Percentiles rank a stretch among this genome's conserved stretches.
Evolutionary conservation across 2,329 filamentous ascomycete genomes (phyloP).

Genomic region (Fusarium mexicanum): DNA sequence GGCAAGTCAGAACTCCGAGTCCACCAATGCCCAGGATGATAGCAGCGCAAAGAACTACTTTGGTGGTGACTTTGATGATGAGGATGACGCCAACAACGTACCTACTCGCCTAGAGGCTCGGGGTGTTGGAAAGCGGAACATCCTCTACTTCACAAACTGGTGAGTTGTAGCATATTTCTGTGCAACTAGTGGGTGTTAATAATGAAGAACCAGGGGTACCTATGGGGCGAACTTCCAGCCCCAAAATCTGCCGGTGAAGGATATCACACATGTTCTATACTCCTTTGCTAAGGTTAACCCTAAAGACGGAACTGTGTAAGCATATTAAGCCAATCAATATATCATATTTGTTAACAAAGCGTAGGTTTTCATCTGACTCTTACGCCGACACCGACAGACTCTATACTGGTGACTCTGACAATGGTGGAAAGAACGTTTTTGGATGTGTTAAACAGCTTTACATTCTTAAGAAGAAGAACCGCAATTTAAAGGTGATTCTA

Average conservation of each 20-base stretch:
- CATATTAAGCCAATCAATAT: neutral
- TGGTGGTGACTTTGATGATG: conserved; percentile 13
- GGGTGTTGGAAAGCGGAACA: conserved; percentile 47
- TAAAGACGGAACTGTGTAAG: conserved; percentile 58
- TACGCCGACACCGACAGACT: conserved; percentile 70
- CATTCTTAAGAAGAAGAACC: conserved; percentile 78
- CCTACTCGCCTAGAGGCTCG: conserved; percentile 24
- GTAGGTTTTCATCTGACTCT: conserved; percentile 39
- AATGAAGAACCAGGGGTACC: conserved; percentile 63
- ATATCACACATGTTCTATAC: conserved; percentile 79
- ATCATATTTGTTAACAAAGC: neutral
- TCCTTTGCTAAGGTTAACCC: conserved; percentile 59
- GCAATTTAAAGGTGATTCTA: conserved; percentile 72
- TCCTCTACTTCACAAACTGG: conserved; percentile 66
- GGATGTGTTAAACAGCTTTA: conserved; percentile 82
- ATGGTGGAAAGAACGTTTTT: conserved; percentile 74
- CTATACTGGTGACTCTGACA: conserved; percentile 70
- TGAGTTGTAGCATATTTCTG: conserved; percentile 38
- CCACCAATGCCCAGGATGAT: neutral
- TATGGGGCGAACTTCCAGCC: conserved; percentile 80
- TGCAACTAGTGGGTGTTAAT: neutral
- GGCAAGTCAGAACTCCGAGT: neutral
- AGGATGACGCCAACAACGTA: conserved; percentile 9
- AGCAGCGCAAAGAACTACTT: conserved; percentile 10
- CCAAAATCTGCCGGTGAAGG: conserved; percentile 71